Conservation (phyloP, 768 basidiomycete genomes). For the Mycena haematopus region DNA sequence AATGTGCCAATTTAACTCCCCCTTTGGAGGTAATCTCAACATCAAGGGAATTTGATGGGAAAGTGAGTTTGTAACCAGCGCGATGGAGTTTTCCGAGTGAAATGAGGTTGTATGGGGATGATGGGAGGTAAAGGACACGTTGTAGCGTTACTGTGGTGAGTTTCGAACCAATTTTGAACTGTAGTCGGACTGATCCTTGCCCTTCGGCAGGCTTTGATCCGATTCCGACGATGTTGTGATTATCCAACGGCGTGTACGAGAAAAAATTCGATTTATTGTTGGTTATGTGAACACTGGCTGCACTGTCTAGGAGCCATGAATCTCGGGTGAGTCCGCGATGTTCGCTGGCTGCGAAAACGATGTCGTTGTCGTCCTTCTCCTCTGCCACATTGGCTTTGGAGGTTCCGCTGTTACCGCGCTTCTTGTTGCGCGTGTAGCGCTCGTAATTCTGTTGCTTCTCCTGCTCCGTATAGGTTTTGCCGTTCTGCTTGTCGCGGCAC, state of each 20-base stretch:
- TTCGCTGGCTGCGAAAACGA: no score
- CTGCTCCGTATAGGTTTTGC: no score
- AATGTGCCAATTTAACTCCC: conserved; percentile 8
- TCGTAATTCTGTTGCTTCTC: no score
- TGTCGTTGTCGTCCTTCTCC: no score
- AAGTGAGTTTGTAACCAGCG: background rate
- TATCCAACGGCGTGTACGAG: background rate
- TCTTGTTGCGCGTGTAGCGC: no score
- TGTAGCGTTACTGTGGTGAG: background rate
- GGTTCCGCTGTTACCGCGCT: no score
- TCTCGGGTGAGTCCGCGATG: no score
- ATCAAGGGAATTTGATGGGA: background rate
- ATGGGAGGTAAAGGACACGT: conserved; percentile 13
- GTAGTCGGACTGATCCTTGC: background rate
- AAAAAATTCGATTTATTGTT: background rate
- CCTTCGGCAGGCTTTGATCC: background rate
- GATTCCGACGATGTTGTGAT: background rate
- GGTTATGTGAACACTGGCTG: background rate
- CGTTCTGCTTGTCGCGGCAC: no score
- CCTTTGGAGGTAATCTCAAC: background rate
- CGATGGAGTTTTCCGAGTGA: conserved; percentile 12
- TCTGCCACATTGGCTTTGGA: no score
- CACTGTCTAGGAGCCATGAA: background rate
- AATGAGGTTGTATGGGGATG: conserved; percentile 13
- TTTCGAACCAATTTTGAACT: background rate